Evolutionary conservation across 2,329 filamentous ascomycete genomes (phyloP), one percentile per base, ranked within the genome.

Genomic region (Pseudonectria foliicola): DNA sequence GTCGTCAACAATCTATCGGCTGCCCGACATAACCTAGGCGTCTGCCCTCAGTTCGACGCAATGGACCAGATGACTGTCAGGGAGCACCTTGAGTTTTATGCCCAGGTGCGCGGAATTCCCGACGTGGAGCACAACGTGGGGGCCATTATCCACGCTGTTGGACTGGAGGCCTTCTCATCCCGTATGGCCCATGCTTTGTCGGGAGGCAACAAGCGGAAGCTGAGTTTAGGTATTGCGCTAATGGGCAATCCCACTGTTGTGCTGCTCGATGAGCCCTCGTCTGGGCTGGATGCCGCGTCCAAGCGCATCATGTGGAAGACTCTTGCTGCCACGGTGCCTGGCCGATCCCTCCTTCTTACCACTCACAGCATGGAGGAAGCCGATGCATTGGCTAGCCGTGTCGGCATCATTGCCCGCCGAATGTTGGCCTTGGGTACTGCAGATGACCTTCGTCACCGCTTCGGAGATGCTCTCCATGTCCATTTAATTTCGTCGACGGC

Each of bases 341-440:
- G 87, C 0, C 75, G 89, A n/a, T 85, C 82, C 0, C 76, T 95
- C 12, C 69, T 96, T 2, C 72, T 96, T 13, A 95, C 90, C 0
- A 95, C 90, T 0, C 90, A 96, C 59, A 85, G 78, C 31, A 95
- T 95, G 88, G 89, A 95, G 57, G 90, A 95, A 62, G 90, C 89
- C 1, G 87, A 94, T 52, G 88, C 88, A 1, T 70, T 96, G 3
- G 89, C 89, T 0, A 79, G 78, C 21, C 74, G 87, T 2, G 87
- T 84, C 0, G 90, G 87, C 10, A 95, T 96, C 46, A 78, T 96
- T 62, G 85, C 88, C 7, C 75, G 77, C 48, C 73, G 80, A 23
- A 93, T 95, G 87, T 70, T 95, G 14, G 89, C 88, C 1, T 69
- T 92, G 7, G 89, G 89, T 4, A 83, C 80, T 0, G 81, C 80